Evolutionary conservation across 2,329 filamentous ascomycete species (phyloP), one percentile per base, ranked within the genome.

Genomic region (Aspergillus sp.): DNA sequence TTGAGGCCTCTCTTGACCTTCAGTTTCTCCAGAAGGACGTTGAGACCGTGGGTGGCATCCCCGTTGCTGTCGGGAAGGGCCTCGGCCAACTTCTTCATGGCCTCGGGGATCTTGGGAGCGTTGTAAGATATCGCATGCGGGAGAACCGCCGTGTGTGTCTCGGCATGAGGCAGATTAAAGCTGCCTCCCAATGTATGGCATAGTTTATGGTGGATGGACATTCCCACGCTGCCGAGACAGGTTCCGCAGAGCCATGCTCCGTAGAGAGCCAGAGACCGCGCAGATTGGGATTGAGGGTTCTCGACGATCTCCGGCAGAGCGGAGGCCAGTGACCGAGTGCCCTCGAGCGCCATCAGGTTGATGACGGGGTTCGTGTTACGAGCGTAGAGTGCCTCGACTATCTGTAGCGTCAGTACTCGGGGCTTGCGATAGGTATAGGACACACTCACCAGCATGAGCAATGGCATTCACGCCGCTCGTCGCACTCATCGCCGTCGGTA

Each of bases 141-240:
- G 7, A 89, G 75, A 1, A 89, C 80, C 32, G 85, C 82, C 0
- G 85, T 85, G 66, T 89, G 87, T 0, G 86, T 88, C 69, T 88
- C 85, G 1, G 86, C 85, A 61, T 90, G 86, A 0, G 87, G 85
- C 6, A 90, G 78, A 61, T 84, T 82, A 71, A 89, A 87, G 65
- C 79, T 83, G 7, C 87, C 87, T 24, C 86, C 87, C 1, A 89
- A 77, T 0, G 84, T 84, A 68, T 89, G 87, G 73, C 86, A 88
- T 2, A 90, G 80, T 69, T 89, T 90, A 73, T 89, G 87, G 68
- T 89, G 87, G 14, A 89, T 79, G 2, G 84, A 81, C 84, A 89
- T 88, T 55, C 81, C 81, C 2, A 85, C 83, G 59, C 77, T 82
- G 6, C 85, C 86, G 1, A 88, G 78, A 65, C 84, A 87, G 24